A percentile compares a stretch with the other conserved stretches of the same genome.
Conservation (phyloP, 768 basidiomycete genomes). For the Calocybe cyanea region DNA sequence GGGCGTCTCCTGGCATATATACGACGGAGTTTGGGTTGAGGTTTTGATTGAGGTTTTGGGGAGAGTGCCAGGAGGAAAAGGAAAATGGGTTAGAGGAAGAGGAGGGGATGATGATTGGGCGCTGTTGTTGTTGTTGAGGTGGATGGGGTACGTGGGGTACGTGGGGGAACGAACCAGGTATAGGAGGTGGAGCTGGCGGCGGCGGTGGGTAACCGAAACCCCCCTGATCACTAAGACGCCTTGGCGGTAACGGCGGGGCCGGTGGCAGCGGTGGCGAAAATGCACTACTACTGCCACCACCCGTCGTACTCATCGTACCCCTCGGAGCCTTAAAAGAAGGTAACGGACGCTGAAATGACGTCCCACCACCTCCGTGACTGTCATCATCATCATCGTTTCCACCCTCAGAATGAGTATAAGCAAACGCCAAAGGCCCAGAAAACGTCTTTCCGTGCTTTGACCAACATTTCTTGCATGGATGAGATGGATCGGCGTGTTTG, state of each 20-base stretch:
- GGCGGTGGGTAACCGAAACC: too few species aligned
- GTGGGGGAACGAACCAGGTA: not conserved
- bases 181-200: not conserved
- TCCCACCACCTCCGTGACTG: too few species aligned
- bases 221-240: not conserved
- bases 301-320: too few species aligned
- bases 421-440: constrained; percentile 55
- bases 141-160: not conserved
- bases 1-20: constrained; percentile 61
- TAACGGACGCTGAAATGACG: too few species aligned
- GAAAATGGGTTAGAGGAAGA: constrained; percentile 4
- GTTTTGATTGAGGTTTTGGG: not conserved
- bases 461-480: constrained; percentile 78
- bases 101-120: too few species aligned
- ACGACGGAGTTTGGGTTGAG: constrained; percentile 32
- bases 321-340: too few species aligned
- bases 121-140: too few species aligned
- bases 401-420: constrained; percentile 28
- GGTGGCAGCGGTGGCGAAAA: not conserved
- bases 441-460: constrained; percentile 60
- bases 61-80: not conserved
- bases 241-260: not conserved
- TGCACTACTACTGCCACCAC: too few species aligned
- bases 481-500: constrained; percentile 60
- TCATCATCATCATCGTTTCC: too few species aligned